Evolutionary conservation across 257 asterid genomes (phyloP), one percentile per base, ranked within the genome.

Genomic region (Henckelia pumila): DNA sequence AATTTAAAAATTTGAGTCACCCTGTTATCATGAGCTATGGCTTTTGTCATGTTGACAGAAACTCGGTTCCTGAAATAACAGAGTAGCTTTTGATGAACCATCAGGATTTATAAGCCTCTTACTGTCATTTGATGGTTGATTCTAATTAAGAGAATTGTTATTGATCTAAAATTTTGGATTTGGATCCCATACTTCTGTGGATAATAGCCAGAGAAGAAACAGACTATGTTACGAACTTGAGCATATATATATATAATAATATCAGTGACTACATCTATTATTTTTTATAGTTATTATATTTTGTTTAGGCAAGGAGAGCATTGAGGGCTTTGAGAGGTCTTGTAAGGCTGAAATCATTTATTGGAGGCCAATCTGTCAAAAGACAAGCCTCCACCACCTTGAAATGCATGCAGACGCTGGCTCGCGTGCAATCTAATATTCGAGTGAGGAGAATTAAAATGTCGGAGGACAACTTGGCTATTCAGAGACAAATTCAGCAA

Each of bases 311-410:
- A 23, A 85, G 94, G 82, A 85, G 94, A 66, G 81, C 79, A 8
- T 71, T 84, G 84, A 77, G 81, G 73, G 95, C 95, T 25, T 67
- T 86, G 73, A 82, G 84, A 81, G 95, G 96, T 64, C 72, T 89
- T 13, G 79, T 68, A 77, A 79, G 98, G 80, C 84, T 89, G 68
- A 83, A 83, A 76, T 68, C 85, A 24, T 59, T 89, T 83, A 72
- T 89, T 56, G 80, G 74, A 61, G 92, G 95, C 57, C 80, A 82
- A 67, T 77, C 90, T 24, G 88, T 81, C 30, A 82, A 77, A 71
- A 81, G 87, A 28, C 96, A 89, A 75, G 87, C 95, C 47, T 73
- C 85, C 32, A 79, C 86, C 53, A 84, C 89, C 62, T 71, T 86
- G 71, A 77, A 72, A 73, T 78, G 89, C 72, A 84, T 91, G 95